phyloP scores from a whole-genome alignment of 257 asterid species.

The Solanum pimpinellifolium region DNA sequence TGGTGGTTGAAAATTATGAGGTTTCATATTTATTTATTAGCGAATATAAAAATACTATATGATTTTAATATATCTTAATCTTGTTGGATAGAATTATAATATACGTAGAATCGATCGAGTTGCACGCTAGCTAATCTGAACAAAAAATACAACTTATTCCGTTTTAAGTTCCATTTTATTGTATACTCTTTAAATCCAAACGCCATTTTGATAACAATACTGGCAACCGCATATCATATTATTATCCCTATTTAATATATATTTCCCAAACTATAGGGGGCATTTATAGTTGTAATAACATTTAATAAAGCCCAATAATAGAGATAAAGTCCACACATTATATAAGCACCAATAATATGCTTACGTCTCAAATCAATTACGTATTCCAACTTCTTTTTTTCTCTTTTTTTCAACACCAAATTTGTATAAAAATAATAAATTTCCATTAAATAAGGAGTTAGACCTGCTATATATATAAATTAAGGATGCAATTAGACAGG shows the following conservation, averaged over 20 bases:
- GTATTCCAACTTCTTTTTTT: neutral
- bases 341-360: neutral
- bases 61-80: rapidly evolving
- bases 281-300: neutral
- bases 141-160: no score
- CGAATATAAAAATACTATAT: no score
- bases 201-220: neutral
- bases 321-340: neutral
- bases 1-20: neutral
- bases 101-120: no score
- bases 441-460: neutral
- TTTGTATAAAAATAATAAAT: neutral
- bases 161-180: neutral
- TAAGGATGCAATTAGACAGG: neutral
- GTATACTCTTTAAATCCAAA: neutral
- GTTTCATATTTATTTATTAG: no score
- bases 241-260: no score
- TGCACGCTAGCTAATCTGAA: no score
- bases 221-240: neutral
- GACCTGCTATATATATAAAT: neutral
- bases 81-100: no score
- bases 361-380: neutral
- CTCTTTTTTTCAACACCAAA: neutral
- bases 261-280: no score
- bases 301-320: neutral